Percentiles rank a stretch among this genome's conserved stretches.
These are phyloP conservation scores for Lasiodiplodia sp. DNA, from an alignment of 2,329 filamentous ascomycete genomes.

Conservation along the genomic window DNA sequence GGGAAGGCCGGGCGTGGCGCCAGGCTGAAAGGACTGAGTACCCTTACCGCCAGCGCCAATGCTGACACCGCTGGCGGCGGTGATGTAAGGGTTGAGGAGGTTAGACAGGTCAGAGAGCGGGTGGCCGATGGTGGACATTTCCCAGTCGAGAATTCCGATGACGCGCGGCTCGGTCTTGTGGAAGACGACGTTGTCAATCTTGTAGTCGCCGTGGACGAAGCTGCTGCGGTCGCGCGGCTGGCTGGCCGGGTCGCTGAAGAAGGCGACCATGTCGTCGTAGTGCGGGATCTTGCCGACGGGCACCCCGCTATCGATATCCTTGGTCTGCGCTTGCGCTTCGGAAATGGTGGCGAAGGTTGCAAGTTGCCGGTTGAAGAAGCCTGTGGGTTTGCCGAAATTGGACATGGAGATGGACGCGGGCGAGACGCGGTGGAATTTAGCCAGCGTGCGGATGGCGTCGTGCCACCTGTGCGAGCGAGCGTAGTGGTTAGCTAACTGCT, in stretches of 20 bases:
- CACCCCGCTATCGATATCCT: constrained; percentile 78
- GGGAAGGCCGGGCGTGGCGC: constrained; percentile 71
- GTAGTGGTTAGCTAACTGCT: not conserved
- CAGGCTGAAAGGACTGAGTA: constrained; percentile 65
- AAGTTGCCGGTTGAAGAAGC: constrained; percentile 88
- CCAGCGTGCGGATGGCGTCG: constrained; percentile 82
- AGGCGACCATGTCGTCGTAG: constrained; percentile 79
- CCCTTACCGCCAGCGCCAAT: constrained; percentile 42
- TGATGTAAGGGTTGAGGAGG: constrained; percentile 62
- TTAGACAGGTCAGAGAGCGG: constrained; percentile 91
- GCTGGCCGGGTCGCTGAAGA: constrained; percentile 72
- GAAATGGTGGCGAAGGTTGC: constrained; percentile 83
- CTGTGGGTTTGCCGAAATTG: constrained; percentile 73
- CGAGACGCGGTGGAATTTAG: constrained; percentile 80
- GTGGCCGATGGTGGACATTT: constrained; percentile 98
- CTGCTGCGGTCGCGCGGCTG: constrained; percentile 81
- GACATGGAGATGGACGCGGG: constrained; percentile 72
- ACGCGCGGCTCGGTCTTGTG: constrained; percentile 87
- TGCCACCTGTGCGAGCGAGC: constrained; percentile 68
- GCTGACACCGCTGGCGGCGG: constrained; percentile 48
- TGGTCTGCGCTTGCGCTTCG: constrained; percentile 74
- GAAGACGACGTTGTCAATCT: constrained; percentile 74
- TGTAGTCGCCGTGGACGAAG: constrained; percentile 94
- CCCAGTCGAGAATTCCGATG: constrained; percentile 96
- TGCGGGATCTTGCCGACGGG: constrained; percentile 84